Base-by-base conservation (phyloP, 2,329 filamentous ascomycete species). In the Penicillium sp. region DNA sequence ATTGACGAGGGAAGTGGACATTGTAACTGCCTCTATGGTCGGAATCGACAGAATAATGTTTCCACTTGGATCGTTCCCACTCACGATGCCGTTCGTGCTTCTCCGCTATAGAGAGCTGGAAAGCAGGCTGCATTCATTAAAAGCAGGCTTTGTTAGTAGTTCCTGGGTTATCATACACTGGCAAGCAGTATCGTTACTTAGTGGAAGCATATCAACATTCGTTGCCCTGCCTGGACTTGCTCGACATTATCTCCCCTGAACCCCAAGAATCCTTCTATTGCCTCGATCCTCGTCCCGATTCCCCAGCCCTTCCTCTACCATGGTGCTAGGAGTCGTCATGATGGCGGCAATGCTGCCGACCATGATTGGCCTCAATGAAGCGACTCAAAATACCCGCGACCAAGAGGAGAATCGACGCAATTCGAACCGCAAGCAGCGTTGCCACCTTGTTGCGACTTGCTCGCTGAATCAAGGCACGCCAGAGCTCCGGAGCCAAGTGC, bases 321-420 rank as follows among this genome's bases (percentile, higher is more conserved):
- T 73, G 70, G 58, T 70, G 33, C 41, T 71, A 33, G 55, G 69
- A 33, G 49, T 68, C 57, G 49, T 64, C 59, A 66, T 68, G 62
- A 66, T 69, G 62, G 56, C 62, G 37, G 49, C 66, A 9, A 68
- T 69, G 66, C 22, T 68, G 40, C 68, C 68, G 36, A 69, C 66
- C 22, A 70, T 70, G 60, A 65, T 68, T 43, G 66, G 66, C 5
- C 46, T 70, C 9, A 70, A 70, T 52, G 62, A 70, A 55, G 65
- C 65, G 10, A 66, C 64, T 14, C 61, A 68, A 33, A 50, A 59
- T 35, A 64, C 56, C 19, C 61, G 66, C 5, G 60, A 70, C 35
- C 59, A 64, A 13, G 65, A 69, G 40, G 64, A 67, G 18, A 59
- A 56, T n/a, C 61, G 66, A 31, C 54, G 59, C 33, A 60, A 60